Base-by-base conservation (phyloP, 2,329 filamentous ascomycete species). In the Phymatotrichopsis omnivora region DNA sequence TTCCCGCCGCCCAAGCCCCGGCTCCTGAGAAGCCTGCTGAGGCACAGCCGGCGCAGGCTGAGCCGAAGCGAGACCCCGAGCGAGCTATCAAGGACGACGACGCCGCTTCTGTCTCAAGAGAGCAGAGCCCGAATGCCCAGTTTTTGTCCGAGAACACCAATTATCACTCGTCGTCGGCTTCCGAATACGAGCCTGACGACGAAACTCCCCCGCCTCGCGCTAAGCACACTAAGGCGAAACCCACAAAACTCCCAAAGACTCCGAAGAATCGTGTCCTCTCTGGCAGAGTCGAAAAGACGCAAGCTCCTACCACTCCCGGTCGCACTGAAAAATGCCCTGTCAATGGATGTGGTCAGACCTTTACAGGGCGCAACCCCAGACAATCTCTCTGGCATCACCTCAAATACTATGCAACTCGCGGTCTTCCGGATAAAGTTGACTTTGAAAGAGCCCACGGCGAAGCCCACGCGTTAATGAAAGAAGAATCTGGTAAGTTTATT, bases 351-450 rank as follows among this genome's bases (percentile, higher is more conserved):
- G 52, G 50, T 3, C 52, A 54, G 40, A 54, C 49, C 14, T 54
- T 54, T 30, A 54, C 50, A 19, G 52, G 52, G 24, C 34, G 52
- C n/a, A 54, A 54, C 50, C 52, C 52, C 17, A 38, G 52, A 42
- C 52, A 54, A 33, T 47, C 41, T 42, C 41, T 54, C 4, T 54
- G 52, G 52, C 52, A 54, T 22, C 52, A 54, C 31, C 36, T 54
- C 3, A 54, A 54, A 36, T 54, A 54, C 29, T 54, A 54, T 45
- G 52, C 52, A 29, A 54, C 47, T 28, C 50, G 52, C 29, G 52
- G 52, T 24, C 33, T 54, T 31, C 49, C 49, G n/a, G 52, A 54
- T 27, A 53, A 52, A 24, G 42, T 42, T 11, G 52, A 54, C 1
- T 54, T 54, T 33, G 52, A 54, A 36, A 53, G 47, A 40, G 40